Evolutionary conservation across 371 early-diverging fungal genomes (phyloP).

Genomic region (Mucor circinelloides): DNA sequence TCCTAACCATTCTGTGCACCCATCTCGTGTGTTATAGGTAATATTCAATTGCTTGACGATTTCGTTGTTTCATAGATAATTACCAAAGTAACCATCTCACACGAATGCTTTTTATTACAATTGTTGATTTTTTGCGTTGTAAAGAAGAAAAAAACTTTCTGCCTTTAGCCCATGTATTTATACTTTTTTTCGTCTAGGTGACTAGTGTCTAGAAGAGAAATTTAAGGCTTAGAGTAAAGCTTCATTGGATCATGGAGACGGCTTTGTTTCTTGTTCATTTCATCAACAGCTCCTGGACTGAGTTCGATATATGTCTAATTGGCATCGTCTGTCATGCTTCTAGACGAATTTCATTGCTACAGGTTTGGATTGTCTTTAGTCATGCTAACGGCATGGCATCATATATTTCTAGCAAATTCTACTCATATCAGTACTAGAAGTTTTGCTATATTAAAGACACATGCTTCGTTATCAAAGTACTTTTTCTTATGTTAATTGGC

Average conservation of each 20-base stretch:
- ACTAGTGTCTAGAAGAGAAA: neutral
- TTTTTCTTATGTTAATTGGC: no score
- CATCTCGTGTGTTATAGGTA: constrained; percentile 26
- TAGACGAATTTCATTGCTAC: no score
- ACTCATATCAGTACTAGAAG: no score
- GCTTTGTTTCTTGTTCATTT: neutral
- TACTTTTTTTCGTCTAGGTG: constrained; percentile 12
- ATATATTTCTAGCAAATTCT: no score
- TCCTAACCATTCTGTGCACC: constrained; percentile 35
- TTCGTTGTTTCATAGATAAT: constrained; percentile 37
- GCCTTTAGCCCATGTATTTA: constrained; percentile 16
- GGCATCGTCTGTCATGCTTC: no score
- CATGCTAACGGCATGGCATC: no score
- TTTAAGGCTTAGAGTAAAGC: constrained; percentile 3
- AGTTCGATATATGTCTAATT: neutral
- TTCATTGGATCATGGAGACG: neutral
- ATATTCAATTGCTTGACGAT: constrained; percentile 43
- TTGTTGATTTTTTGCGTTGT: constrained; percentile 31
- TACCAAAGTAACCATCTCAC: constrained; percentile 34
- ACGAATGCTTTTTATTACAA: constrained; percentile 43
- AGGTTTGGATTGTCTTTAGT: no score
- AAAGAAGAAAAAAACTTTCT: constrained; percentile 20
- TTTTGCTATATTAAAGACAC: no score
- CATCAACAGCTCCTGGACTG: neutral
- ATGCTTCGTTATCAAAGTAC: no score